Evolutionary conservation across 1,139 yeast genomes (phyloP), one percentile per base, ranked within the genome.

Genomic region (Pichia sp.): DNA sequence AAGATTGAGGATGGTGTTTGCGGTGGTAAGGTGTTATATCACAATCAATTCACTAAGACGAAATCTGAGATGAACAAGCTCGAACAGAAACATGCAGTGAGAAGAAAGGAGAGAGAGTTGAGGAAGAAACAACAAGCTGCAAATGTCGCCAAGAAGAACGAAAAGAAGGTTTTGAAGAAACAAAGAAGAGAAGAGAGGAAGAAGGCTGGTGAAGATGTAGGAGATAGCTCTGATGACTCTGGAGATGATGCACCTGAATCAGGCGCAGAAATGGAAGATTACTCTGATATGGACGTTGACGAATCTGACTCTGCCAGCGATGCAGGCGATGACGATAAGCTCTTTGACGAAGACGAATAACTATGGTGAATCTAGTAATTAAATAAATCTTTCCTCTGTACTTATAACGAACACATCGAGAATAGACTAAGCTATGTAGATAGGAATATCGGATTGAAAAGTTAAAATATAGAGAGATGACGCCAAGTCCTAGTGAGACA

Each of bases 1-100:
- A 93, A 93, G 63, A 84, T 93, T 41, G 97, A 91, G 60, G 97
- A 91, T 56, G 96, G 94, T 14, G 74, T 88, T 33, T 77, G 85
- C 46, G 66, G 74, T 4, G 98, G 98, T 33, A 87, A 86, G 63
- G 85, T 93, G 14, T 60, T 93, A 44, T 85, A 82, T 60, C 98
- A 93, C 56, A 69, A 85, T 29, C 68, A 65, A 36, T 66, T 85
- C 40, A 63, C 65, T 38, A 88, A 87, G 62, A 58, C 82, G 3
- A 66, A 68, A 40, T 59, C 65, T 35, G 94, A 88, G 57, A 63
- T 72, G 27, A 65, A 66, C 46, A 69, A 63, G 28, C 62, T 86
- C 51, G 94, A 85, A 45, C 70, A 72, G 60, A 71, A 65, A 52
- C 96, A 87, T 56, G 72, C 73, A 30, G 66, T 66, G 44, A 74